These are phyloP conservation scores for Trichosporon sp. DNA, from an alignment of 1,284 basidiomycete species.

Conservation along the genomic window DNA sequence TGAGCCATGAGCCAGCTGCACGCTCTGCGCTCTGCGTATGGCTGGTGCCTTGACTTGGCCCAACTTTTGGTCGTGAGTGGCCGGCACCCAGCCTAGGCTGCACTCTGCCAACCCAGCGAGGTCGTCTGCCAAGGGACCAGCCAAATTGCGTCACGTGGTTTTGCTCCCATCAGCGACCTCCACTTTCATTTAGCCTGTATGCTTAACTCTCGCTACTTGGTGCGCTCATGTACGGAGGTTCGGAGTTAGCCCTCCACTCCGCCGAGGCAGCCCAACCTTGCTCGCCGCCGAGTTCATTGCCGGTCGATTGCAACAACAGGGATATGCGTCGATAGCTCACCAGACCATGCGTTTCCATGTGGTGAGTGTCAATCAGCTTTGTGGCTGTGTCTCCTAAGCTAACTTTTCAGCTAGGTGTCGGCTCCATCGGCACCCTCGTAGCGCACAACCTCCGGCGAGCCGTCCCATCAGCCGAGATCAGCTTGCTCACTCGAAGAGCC, in stretches of 20 bases:
- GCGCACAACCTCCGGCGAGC: conserved; percentile 67
- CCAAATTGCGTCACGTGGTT: neutral
- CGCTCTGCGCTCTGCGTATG: neutral
- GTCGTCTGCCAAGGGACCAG: neutral
- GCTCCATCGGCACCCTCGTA: conserved; percentile 73
- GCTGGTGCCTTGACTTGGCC: neutral
- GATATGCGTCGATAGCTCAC: neutral
- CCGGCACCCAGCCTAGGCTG: neutral
- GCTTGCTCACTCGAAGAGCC: conserved; percentile 53
- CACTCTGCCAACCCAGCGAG: neutral
- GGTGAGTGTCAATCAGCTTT: conserved; percentile 20
- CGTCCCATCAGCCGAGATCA: conserved; percentile 55
- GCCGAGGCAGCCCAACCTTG: neutral
- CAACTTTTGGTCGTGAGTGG: conserved; percentile 1
- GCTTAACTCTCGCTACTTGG: too few relatives aligned
- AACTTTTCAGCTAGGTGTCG: conserved; percentile 57
- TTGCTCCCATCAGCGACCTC: conserved; percentile 2
- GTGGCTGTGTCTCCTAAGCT: neutral
- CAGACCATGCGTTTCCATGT: conserved; percentile 41
- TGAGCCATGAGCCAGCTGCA: too few relatives aligned
- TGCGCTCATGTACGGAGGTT: neutral
- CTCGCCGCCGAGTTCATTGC: neutral
- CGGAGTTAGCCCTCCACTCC: neutral
- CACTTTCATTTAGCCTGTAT: neutral
- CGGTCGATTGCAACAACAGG: neutral